Base-by-base conservation (phyloP, 2,329 filamentous ascomycete genomes). In the Fusarium tuaranense region DNA sequence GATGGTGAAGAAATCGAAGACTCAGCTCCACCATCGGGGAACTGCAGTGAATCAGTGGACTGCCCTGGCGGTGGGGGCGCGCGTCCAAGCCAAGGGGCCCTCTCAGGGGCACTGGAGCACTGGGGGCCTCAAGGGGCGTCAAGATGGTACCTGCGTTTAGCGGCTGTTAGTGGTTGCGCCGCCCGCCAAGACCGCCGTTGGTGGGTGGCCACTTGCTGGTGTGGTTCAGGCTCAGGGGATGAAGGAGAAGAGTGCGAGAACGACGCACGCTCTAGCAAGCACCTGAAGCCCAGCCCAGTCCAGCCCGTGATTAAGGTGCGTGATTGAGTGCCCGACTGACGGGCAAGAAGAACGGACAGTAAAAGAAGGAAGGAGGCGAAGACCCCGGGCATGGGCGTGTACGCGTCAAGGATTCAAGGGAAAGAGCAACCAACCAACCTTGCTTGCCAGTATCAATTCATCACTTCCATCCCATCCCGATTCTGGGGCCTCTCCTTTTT, bases 101-200 rank as follows among this genome's bases (percentile, higher is more conserved):
- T 64, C 55, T 59, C 66, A 70, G 71, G 70, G 70, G 69, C 60
- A 53, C 61, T 61, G 71, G 70, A 65, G 68, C 59, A 44, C 57
- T 57, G 58, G 55, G 55, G 46, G 38, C 67, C 65, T 55, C 41
- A 73, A 68, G 71, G 71, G 69, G 65, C 48, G 53, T 66, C 65
- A 44, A 62, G 72, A 74, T 75, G 69, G 69, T 68, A 71, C 66
- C 72, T 75, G 70, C 48, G 63, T 74, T 68, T 75, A 73, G 70
- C 71, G 71, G 67, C 63, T 68, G 55, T 67, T 70, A 76, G 73
- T 74, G 73, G 73, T 69, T 57, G 59, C 39, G 46, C 59, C 62
- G 67, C 25, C 64, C 63, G 70, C 72, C 64, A 75, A 75, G 67
- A 63, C 57, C 69, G 59, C 72, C 69, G 60, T 73, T 69, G 59